phyloP scores from a whole-genome alignment of 2,329 filamentous ascomycete genomes.

The Penicillium sp. region DNA sequence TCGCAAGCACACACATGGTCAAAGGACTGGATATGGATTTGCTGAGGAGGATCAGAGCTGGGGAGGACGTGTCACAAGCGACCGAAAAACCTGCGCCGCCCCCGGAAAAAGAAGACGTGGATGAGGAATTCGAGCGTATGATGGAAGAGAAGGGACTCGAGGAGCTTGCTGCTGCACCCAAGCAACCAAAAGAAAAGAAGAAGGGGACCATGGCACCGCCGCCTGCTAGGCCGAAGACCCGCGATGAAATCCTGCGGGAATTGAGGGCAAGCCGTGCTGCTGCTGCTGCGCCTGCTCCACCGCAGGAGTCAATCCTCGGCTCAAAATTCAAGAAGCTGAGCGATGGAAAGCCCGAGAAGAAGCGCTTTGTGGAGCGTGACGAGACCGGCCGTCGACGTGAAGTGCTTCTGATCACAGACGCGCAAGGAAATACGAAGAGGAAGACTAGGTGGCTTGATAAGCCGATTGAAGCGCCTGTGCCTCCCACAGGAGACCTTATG shows the following conservation, averaged over 20 bases:
- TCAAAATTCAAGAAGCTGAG: conserved; percentile 57
- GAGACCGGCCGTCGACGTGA: conserved; percentile 54
- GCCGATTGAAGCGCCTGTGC: conserved; percentile 28
- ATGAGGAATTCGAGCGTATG: conserved; percentile 58
- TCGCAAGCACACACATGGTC: conserved; percentile 78
- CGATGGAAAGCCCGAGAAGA: conserved; percentile 48
- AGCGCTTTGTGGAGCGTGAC: conserved; percentile 57
- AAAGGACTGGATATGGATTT: conserved; percentile 89
- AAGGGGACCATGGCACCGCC: conserved; percentile 52
- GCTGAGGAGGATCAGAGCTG: conserved; percentile 46
- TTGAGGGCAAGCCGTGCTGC: conserved; percentile 55
- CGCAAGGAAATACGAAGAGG: conserved; percentile 61
- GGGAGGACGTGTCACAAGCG: conserved; percentile 54
- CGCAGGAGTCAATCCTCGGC: conserved; percentile 53
- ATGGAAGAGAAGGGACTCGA: conserved; percentile 40
- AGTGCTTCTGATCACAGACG: conserved; percentile 59
- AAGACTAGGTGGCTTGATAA: conserved; percentile 57
- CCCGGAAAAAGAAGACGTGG: conserved; percentile 51
- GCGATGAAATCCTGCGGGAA: conserved; percentile 61
- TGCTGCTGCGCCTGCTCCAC: conserved; percentile 42
- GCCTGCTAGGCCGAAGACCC: conserved; percentile 51
- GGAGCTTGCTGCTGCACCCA: conserved; percentile 32
- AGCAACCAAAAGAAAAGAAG: conserved; percentile 46
- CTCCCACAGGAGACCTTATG: conserved; percentile 30
- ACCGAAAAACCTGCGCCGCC: conserved; percentile 28